These are phyloP conservation scores for Leishmania guyanensis DNA, from an alignment of 208 protist genomes.

Conservation along the genomic window DNA sequence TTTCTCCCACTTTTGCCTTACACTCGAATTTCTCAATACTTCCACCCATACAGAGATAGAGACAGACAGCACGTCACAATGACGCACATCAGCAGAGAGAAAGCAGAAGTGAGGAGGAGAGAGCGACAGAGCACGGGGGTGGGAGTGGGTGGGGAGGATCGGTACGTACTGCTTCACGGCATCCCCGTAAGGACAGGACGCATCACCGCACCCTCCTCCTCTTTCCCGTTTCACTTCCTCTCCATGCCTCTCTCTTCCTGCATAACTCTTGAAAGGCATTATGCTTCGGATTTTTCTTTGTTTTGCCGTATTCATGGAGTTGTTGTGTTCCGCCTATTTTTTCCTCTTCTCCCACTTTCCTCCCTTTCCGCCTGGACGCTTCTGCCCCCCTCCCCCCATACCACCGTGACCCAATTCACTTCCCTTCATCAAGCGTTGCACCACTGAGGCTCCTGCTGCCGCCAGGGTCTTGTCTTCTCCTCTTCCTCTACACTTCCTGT, in stretches of 20 bases:
- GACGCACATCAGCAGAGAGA: background rate
- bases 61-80: background rate
- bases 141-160: background rate
- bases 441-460: background rate
- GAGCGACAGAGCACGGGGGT: background rate
- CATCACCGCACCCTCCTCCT: background rate
- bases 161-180: background rate
- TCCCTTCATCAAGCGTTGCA: background rate
- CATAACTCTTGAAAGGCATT: background rate
- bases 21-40: background rate
- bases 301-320: too few species aligned
- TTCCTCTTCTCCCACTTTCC: too few species aligned
- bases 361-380: too few species aligned
- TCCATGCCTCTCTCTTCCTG: conserved; percentile 5
- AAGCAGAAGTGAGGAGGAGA: background rate
- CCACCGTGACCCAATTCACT: too few species aligned
- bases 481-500: background rate
- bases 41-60: background rate
- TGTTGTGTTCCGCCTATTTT: too few species aligned
- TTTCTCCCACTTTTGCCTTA: background rate
- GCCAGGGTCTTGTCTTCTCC: background rate
- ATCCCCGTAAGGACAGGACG: background rate
- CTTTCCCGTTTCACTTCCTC: background rate
- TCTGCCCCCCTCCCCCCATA: background rate
- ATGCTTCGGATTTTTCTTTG: background rate